A percentile compares a stretch with the other conserved stretches of the same genome.
phyloP scores from a whole-genome alignment of 1,284 basidiomycete genomes.

The Cutaneotrichosporon spelunceum region DNA sequence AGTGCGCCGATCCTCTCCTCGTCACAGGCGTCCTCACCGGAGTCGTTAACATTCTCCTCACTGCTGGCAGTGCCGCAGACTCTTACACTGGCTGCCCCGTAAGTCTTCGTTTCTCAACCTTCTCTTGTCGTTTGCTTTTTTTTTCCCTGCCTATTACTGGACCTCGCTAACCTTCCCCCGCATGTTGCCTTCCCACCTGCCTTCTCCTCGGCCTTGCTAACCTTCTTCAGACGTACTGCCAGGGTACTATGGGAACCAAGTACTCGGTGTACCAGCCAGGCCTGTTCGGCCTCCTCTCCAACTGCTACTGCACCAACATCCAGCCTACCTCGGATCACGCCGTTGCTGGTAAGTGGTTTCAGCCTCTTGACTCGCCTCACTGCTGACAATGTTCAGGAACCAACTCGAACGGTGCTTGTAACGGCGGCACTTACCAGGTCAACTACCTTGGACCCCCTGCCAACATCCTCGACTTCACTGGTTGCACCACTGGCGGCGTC shows the following conservation, averaged over 20 bases:
- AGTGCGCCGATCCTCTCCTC: conserved; percentile 8
- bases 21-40: conserved; percentile 4
- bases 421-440: background rate
- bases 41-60: conserved; percentile 12
- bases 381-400: background rate
- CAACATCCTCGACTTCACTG: background rate
- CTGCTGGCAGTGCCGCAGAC: background rate
- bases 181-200: background rate
- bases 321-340: background rate
- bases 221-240: conserved; percentile 3
- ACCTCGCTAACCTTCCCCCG: background rate
- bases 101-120: background rate
- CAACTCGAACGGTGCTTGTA: conserved; percentile 4
- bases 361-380: background rate
- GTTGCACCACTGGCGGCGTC: conserved; percentile 7
- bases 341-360: background rate
- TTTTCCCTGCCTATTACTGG: background rate
- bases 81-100: conserved; percentile 9
- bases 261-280: conserved; percentile 18
- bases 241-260: background rate
- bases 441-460: conserved; percentile 8
- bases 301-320: conserved; percentile 8
- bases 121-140: background rate
- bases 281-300: conserved; percentile 10
- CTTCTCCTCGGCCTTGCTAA: background rate